Evolutionary conservation across 192 early-diverging fungal genomes (phyloP).

Genomic region (Entomortierella chlamydospora): DNA sequence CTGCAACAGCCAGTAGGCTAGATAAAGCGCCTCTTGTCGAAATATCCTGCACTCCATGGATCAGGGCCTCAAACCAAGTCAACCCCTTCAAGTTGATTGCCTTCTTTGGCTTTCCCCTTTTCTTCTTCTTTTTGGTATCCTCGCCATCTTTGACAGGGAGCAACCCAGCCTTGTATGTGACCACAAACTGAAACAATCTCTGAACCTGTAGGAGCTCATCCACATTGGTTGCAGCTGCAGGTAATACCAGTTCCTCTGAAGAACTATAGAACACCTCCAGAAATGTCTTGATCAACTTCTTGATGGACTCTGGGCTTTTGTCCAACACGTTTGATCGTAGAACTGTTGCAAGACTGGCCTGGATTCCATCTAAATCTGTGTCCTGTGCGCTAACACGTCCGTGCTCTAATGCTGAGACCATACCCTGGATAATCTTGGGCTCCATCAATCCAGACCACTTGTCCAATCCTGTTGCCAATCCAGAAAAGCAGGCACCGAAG

Average conservation of each 20-base stretch:
- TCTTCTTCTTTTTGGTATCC: slow-evolving; percentile 24
- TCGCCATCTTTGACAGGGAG: slow-evolving; percentile 11
- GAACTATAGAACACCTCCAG: slow-evolving; percentile 30
- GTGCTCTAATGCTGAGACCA: slow-evolving; percentile 34
- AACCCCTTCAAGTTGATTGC: slow-evolving; percentile 12
- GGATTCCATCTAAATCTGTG: slow-evolving; percentile 31
- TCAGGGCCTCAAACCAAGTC: slow-evolving; percentile 30
- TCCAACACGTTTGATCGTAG: slow-evolving; percentile 20
- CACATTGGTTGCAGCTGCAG: background rate
- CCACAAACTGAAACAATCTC: slow-evolving; percentile 43
- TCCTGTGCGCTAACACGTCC: slow-evolving; percentile 39
- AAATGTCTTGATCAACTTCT: slow-evolving; percentile 20
- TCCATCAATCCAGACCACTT: slow-evolving; percentile 53
- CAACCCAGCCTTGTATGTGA: slow-evolving; percentile 38
- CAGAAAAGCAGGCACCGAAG: slow-evolving; percentile 38
- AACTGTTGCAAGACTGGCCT: slow-evolving; percentile 44
- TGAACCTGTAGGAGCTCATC: slow-evolving; percentile 48
- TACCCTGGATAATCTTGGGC: slow-evolving; percentile 35
- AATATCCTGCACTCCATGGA: slow-evolving; percentile 33
- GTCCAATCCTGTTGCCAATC: slow-evolving; percentile 42
- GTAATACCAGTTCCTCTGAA: background rate
- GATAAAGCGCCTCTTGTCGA: slow-evolving; percentile 4
- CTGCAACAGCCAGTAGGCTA: slow-evolving; percentile 29
- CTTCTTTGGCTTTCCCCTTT: slow-evolving; percentile 30
- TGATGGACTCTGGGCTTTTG: slow-evolving; percentile 21